Evolutionary conservation across 768 basidiomycete species (phyloP), one percentile per base, ranked within the genome.

Genomic region (Hygrophorus russula): DNA sequence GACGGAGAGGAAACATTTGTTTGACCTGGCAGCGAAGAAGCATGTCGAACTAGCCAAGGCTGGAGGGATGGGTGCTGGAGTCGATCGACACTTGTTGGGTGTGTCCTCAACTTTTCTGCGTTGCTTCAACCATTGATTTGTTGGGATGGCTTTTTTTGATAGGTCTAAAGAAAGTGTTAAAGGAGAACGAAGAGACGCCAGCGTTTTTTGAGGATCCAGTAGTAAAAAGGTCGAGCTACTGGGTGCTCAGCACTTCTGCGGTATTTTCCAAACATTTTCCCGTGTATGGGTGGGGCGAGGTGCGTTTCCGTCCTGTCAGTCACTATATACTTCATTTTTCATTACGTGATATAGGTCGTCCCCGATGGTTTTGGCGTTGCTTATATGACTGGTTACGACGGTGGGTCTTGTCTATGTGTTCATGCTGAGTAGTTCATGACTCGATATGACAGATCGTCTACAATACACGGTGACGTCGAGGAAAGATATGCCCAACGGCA

Each of bases 271-370:
- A 80, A 47, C 82, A 86, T 59, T 79, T 97, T 55, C 73, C 70
- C 30, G 78, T 72, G 15, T 91, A 96, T 60, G 92, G 92, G 11
- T 97, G 93, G 93, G 93, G 93, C 39, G 87, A 90, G 72, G 82
- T 74, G 36, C 9, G 65, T 55, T 10, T 3, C 28, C 36, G 43
- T 34, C 17, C 45, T 1, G 0, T 24, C 24, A 13, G 8, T 24
- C 8, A 28, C 36, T 36, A 28, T 47, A 5, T n/a, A 7, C n/a
- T 17, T n/a, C 2, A 17, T 9, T 31, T 36, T 34, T n/a, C n/a
- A n/a, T 24, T 31, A 8, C 27, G 17, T 15, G 7, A 32, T 28
- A n/a, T 45, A 74, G 73, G 86, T 97, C 36, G 89, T 94, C 18
- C 81, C 87, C 1, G 82, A 96, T 50, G 93, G 93, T 1, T 97